Conservation (phyloP, 2,329 filamentous ascomycete species). For the Myriosclerotinia duriaeana region DNA sequence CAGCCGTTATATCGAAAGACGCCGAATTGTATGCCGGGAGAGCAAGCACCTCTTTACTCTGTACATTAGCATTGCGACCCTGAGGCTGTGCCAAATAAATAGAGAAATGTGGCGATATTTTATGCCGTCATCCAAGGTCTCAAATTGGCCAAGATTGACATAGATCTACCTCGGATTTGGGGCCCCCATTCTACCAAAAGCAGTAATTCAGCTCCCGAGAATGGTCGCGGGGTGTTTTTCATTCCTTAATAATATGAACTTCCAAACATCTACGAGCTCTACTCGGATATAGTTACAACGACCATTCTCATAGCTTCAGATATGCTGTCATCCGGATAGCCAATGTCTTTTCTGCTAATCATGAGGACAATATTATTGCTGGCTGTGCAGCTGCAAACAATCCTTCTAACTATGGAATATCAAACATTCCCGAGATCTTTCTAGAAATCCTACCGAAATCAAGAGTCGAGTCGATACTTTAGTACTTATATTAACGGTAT, state of each 20-base stretch:
- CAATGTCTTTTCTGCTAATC: neutral
- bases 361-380: slow-evolving; percentile 16
- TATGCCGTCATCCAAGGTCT: slow-evolving; percentile 15
- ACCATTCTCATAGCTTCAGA: slow-evolving; percentile 7
- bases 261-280: neutral
- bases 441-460: slow-evolving; percentile 8
- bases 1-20: slow-evolving; percentile 5
- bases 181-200: too few relatives aligned
- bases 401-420: slow-evolving; percentile 14
- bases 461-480: neutral
- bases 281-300: slow-evolving; percentile 12
- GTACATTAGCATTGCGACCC: slow-evolving; percentile 13
- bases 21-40: slow-evolving; percentile 1
- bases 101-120: slow-evolving; percentile 16
- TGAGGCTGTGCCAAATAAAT: slow-evolving; percentile 22
- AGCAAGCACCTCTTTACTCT: neutral
- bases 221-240: slow-evolving; percentile 17
- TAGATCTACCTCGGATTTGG: slow-evolving; percentile 19
- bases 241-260: slow-evolving; percentile 18
- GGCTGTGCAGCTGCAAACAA: slow-evolving; percentile 13
- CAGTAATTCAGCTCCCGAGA: slow-evolving; percentile 1
- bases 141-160: slow-evolving; percentile 5
- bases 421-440: neutral
- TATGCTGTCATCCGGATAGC: slow-evolving; percentile 18
- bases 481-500: too few relatives aligned